phyloP scores from a whole-genome alignment of 1,139 yeast genomes.

The Maudiozyma humilis region DNA sequence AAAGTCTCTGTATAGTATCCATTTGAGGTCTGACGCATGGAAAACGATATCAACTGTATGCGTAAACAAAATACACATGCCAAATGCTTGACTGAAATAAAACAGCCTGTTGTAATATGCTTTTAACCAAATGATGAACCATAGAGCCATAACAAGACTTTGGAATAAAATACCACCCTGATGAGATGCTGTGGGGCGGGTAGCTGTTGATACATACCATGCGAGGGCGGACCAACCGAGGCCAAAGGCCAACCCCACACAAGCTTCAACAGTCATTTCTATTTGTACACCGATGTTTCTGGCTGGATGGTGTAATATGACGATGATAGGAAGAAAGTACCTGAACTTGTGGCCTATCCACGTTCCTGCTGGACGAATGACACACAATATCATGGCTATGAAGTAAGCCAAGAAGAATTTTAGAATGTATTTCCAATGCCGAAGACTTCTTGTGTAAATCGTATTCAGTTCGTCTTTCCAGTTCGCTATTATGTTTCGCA shows the following conservation, averaged over 20 bases:
- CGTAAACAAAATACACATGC: conserved; percentile 34
- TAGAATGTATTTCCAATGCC: conserved; percentile 19
- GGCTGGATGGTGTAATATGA: conserved; percentile 40
- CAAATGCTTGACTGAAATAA: conserved; percentile 35
- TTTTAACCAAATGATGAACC: conserved; percentile 36
- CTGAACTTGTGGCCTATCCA: conserved; percentile 38
- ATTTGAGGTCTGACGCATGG: conserved; percentile 22
- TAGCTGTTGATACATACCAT: conserved; percentile 36
- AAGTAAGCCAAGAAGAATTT: conserved; percentile 38
- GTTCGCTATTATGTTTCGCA: background rate
- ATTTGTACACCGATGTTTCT: conserved; percentile 42
- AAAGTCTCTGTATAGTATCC: conserved; percentile 38
- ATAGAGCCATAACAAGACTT: conserved; percentile 35
- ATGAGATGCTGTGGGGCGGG: conserved; percentile 35
- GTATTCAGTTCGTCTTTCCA: background rate
- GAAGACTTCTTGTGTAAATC: background rate
- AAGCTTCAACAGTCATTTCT: conserved; percentile 37
- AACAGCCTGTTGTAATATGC: conserved; percentile 36
- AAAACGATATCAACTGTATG: conserved; percentile 25
- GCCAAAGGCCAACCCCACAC: conserved; percentile 42
- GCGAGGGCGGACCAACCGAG: conserved; percentile 40
- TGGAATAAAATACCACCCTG: conserved; percentile 42
- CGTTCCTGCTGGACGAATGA: conserved; percentile 32
- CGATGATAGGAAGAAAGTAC: conserved; percentile 37
- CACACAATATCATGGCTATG: conserved; percentile 35